Base-by-base conservation (phyloP, 306 rosid genomes). In the Alnus rubra region DNA sequence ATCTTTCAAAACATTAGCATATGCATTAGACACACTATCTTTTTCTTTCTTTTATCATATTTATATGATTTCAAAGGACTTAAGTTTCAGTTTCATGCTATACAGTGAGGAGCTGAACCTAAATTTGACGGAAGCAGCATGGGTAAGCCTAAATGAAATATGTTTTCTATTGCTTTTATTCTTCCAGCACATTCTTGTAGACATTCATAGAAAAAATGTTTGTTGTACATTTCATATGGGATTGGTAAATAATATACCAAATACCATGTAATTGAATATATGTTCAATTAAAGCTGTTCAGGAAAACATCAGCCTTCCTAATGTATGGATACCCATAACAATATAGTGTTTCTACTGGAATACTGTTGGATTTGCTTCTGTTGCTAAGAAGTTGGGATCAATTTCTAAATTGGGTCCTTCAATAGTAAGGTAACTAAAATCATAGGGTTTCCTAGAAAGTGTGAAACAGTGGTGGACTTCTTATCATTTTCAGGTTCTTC, bases 61-160 rank as follows among this genome's bases (percentile, higher is more conserved):
- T 60, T 71, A 71, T 60, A 60, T 19, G 48, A 35, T 67, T 67
- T 0, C n/a, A 64, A 64, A 78, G 75, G 79, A 79, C 78, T 82
- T 85, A 82, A 82, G 63, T 64, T 75, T 81, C 58, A 30, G 79
- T 56, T 62, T 49, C 80, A 9, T 83, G 67, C 76, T 71, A 48
- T 90, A 94, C 88, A 95, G 98, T 81, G 96, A 95, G 89, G 98
- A 93, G 92, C 87, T 95, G 86, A 60, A 89, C 87, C 89, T 95
- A 63, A 93, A 95, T 88, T 84, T 95, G 85, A 88, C 96, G 11
- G 98, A 93, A 87, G 98, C 98, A 53, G 98, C 98, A 9, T 93
- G 98, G 99, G 98, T 95, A 88, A 88, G 91, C 76, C 82, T 68
- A 45, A 31, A 48, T 33, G 9, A 58, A 59, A 5, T 50, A 33